A percentile compares a stretch with the other conserved stretches of the same genome.
Conservation (phyloP, 306 rosid genomes). For the Castanopsis chinensis region DNA sequence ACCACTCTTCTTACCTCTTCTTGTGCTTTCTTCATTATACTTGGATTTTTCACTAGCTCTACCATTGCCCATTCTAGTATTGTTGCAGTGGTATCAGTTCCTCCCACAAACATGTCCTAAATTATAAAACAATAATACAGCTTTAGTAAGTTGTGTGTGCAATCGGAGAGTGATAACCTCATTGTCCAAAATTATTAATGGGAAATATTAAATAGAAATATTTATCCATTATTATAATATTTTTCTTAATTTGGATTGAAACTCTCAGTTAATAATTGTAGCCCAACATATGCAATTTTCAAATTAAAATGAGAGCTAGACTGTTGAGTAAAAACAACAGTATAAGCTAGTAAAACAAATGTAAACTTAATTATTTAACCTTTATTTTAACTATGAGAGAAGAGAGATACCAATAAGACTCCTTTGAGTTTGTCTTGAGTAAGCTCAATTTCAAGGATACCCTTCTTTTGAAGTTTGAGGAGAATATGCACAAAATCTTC, state of each 20-base stretch:
- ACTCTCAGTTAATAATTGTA: no score
- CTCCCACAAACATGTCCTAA: constrained; percentile 32
- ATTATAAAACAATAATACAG: background rate
- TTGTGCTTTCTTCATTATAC: constrained; percentile 32
- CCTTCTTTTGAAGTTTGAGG: constrained; percentile 14
- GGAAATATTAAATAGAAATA: no score
- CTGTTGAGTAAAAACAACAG: no score
- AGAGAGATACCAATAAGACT: constrained; percentile 14
- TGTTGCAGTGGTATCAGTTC: constrained; percentile 16
- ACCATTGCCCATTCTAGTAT: constrained; percentile 31
- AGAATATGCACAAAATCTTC: constrained; percentile 27
- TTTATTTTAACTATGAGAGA: no score
- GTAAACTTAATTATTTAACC: no score
- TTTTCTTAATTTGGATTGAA: no score
- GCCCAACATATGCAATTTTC: no score
- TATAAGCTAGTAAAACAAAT: no score
- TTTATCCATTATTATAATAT: no score
- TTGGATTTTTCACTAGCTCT: constrained; percentile 25
- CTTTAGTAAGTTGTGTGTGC: background rate
- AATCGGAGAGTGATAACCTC: no score
- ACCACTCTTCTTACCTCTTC: constrained; percentile 32
- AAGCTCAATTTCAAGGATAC: constrained; percentile 4
- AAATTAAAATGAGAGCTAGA: no score
- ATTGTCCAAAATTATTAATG: no score
- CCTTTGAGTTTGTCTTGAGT: constrained; percentile 20